phyloP scores from a whole-genome alignment of 768 basidiomycete genomes.

The Termitomyces sp. region DNA sequence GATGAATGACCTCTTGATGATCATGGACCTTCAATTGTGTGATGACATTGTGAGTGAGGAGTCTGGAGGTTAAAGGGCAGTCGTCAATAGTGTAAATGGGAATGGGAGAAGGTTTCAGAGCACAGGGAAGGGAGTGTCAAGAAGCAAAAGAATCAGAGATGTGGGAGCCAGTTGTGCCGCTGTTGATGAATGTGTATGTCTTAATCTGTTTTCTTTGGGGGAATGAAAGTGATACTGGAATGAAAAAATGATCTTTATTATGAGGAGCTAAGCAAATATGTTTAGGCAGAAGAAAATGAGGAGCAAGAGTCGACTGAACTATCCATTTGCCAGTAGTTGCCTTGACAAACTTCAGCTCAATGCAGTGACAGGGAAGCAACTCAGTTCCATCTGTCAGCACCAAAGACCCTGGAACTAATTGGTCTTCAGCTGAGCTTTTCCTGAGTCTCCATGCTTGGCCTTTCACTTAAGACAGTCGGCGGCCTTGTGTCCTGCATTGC shows the following conservation, averaged over 20 bases:
- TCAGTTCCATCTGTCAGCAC: slow-evolving; percentile 22
- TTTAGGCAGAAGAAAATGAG: background rate
- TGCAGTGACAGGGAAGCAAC: slow-evolving; percentile 14
- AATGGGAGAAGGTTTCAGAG: slow-evolving; percentile 23
- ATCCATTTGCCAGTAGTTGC: background rate
- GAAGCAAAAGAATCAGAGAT: slow-evolving; percentile 33
- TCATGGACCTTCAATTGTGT: slow-evolving; percentile 20
- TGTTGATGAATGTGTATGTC: slow-evolving; percentile 35
- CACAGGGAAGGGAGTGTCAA: slow-evolving; percentile 27
- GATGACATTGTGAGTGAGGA: slow-evolving; percentile 35
- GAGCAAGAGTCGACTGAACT: no score
- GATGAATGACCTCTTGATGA: slow-evolving; percentile 26
- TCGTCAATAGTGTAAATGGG: slow-evolving; percentile 28
- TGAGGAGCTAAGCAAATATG: no score
- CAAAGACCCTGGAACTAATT: slow-evolving; percentile 25
- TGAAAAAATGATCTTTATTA: slow-evolving; percentile 24
- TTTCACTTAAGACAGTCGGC: slow-evolving; percentile 22
- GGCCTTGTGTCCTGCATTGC: slow-evolving; percentile 23
- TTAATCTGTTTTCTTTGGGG: slow-evolving; percentile 26
- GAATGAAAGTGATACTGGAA: slow-evolving; percentile 24
- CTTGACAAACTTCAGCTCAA: background rate
- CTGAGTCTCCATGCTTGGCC: slow-evolving; percentile 4
- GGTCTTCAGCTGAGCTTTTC: slow-evolving; percentile 27
- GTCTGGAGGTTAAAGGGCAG: slow-evolving; percentile 34
- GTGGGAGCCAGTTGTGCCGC: slow-evolving; percentile 30